Evolutionary conservation across 768 basidiomycete genomes (phyloP).

Genomic region (Coprinellus aureogranulatus): DNA sequence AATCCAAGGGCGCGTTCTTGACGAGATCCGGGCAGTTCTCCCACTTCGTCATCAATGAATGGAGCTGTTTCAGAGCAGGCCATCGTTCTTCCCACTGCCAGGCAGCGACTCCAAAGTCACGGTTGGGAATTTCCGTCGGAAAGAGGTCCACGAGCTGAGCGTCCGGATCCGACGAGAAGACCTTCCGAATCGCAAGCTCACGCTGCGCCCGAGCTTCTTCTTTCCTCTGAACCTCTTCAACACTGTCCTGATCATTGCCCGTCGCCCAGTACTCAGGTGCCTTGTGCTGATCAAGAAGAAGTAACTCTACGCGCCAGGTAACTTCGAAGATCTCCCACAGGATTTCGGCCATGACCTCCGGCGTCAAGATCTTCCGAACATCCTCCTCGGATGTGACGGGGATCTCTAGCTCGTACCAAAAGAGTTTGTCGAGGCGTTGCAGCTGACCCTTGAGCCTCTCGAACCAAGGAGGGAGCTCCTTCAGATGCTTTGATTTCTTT

Average conservation of each 20-base stretch:
- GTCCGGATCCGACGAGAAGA: background rate
- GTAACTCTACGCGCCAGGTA: background rate
- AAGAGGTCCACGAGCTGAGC: slow-evolving; percentile 12
- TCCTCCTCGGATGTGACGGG: background rate
- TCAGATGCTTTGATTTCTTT: background rate
- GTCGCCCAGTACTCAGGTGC: background rate
- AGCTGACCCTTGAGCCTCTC: background rate
- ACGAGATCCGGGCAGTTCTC: background rate
- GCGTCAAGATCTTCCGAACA: background rate
- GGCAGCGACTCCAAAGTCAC: background rate
- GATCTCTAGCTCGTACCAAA: background rate
- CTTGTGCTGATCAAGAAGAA: background rate
- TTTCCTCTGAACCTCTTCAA: background rate
- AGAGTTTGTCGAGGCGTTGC: background rate
- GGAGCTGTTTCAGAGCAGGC: background rate
- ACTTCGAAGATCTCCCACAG: slow-evolving; percentile 1
- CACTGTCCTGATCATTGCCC: background rate
- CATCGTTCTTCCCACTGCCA: background rate
- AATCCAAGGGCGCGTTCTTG: background rate
- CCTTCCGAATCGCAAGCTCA: background rate
- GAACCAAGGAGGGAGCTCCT: background rate
- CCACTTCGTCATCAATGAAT: background rate
- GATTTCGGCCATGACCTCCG: background rate
- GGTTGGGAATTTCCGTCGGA: background rate
- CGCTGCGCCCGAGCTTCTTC: background rate